Base-by-base conservation (phyloP, 2,329 filamentous ascomycete genomes). In the Aspergillus fumigatus region DNA sequence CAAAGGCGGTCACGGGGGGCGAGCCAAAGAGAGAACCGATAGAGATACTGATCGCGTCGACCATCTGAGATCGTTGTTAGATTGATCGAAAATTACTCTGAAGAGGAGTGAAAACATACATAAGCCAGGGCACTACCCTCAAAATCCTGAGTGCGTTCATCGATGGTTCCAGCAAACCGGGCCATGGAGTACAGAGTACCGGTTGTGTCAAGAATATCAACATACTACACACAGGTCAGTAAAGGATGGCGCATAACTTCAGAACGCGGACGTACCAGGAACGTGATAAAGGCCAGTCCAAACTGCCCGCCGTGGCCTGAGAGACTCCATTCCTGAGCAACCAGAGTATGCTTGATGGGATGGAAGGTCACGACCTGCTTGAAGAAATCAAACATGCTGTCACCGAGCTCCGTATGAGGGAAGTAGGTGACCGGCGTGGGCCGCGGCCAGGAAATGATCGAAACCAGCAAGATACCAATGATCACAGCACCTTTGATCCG, bases 141-240 rank as follows among this genome's bases (percentile, higher is more conserved):
- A 60, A 96, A 96, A 69, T 96, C 91, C 68, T 92, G 88, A 0
- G 90, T 94, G 51, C 85, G 82, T 64, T 90, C 88, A 64, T 96
- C 89, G 68, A 95, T 87, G 55, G 89, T 84, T 48, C 89, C 85
- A 62, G 87, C 88, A 73, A 93, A 94, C 29, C 88, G 86, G 19
- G 91, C 91, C 90, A 96, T 95, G 21, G 89, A 89, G 76, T 95
- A 96, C 57, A 95, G 78, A 1, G 90, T 95, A 65, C 90, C 91
- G 0, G 91, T 96, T 62, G 85, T 87, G 73, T 95, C 91, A 48
- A 96, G 84, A 59, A 96, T 93, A 67, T 96, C 91, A 62, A 95
- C 90, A 67, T 96, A 95, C 68, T 71, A 50, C 29, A 19, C 25
- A 32, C 47, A 35, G 54, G 50, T 55, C 32, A 52, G 41, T 29